Evolutionary conservation across 345 rosid species (phyloP), one percentile per base, ranked within the genome.

Genomic region (Euphorbia pulcherrima): DNA sequence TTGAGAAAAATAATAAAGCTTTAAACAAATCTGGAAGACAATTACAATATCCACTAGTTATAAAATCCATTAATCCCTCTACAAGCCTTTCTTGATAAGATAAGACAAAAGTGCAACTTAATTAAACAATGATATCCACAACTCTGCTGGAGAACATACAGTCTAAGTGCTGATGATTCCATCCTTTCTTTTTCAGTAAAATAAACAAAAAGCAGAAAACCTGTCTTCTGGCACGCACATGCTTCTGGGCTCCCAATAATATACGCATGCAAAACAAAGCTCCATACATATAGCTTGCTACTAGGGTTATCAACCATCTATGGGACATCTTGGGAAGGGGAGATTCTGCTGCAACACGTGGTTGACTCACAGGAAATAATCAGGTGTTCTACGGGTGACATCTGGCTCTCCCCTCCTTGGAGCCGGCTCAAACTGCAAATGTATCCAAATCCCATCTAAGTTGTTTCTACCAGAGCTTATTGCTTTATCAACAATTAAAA

Each of bases 381-480:
- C 98, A 17, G 98, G 97, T 53, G 98, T 92, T 80, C 98, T 88
- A 60, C 97, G 82, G 48, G 97, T 92, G 29, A 92, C 97, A 64
- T 90, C 98, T 40, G 98, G 98, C 76, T 92, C 97, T 69, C 98
- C 98, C 81, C 98, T 88, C 76, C 98, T 84, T 0, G 98, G 96
- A 64, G 98, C 97, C 44, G 98, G 98, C 83, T 92, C 98, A 84
- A 92, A 92, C 98, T 92, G 89, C 35, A 57, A n/a, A 57, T 26
- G 17, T 16, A 57, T 29, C 61, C 77, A 80, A 68, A 50, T 29
- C 7, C 28, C 29, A 53, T 8, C 63, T 51, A 7, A 23, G 28
- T 8, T 18, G 54, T 50, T 50, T 50, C 9, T 9, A 52, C 27
- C 56, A 14, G 27, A 53, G 57, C 23, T 12, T 44, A 53, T 28